Evolutionary conservation across 106 monocot genomes (phyloP).

Genomic region (Platanthera zijinensis): DNA sequence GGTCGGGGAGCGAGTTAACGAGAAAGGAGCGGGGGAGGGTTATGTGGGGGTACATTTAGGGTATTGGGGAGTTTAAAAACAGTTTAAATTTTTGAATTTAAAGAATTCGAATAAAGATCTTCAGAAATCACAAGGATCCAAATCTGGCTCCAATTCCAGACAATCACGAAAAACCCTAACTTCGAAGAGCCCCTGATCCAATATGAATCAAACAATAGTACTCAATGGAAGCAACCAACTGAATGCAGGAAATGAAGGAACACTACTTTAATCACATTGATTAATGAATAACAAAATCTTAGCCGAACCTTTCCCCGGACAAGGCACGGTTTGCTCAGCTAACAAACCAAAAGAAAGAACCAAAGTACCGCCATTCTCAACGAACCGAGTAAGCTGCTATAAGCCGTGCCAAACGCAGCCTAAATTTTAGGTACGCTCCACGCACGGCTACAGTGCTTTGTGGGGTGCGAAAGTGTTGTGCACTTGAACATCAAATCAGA

Average conservation of each 20-base stretch:
- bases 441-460: no score
- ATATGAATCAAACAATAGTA: neutral
- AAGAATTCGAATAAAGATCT: neutral
- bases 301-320: neutral
- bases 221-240: neutral
- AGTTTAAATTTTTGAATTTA: neutral
- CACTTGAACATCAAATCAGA: no score
- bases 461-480: no score
- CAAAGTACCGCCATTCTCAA: neutral
- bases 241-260: neutral
- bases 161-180: slow-evolving; percentile 4
- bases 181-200: neutral
- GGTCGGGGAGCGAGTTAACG: no score
- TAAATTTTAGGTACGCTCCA: no score
- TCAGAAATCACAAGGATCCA: neutral
- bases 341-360: neutral
- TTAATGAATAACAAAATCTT: neutral
- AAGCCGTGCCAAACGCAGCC: no score
- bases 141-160: neutral
- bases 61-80: no score
- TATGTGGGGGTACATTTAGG: no score
- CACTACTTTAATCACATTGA: neutral
- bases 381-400: no score
- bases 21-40: no score
- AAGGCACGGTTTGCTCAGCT: neutral